Evolutionary conservation across 805 yeast species (phyloP).

Genomic region (Candida mattraensis): DNA sequence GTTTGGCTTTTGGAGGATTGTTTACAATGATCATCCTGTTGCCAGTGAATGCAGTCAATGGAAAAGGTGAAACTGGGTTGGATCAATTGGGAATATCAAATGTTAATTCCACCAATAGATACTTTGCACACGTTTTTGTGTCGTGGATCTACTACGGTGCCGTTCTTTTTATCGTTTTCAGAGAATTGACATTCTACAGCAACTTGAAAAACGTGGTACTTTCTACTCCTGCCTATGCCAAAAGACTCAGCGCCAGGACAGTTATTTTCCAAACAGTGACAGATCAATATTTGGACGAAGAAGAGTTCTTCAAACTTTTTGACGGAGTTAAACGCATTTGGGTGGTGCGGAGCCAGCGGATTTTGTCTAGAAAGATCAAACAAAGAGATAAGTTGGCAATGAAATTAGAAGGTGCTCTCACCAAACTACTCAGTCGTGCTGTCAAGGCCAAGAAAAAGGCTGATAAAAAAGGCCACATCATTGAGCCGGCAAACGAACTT

Average conservation of each 20-base stretch:
- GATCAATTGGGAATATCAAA: conserved; percentile 80
- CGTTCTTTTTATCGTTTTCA: conserved; percentile 69
- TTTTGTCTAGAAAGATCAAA: conserved; percentile 54
- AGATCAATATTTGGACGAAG: conserved; percentile 65
- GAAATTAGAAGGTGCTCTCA: conserved; percentile 68
- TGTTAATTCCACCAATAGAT: conserved; percentile 56
- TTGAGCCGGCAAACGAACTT: conserved; percentile 49
- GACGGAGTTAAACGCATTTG: conserved; percentile 81
- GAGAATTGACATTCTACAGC: conserved; percentile 78
- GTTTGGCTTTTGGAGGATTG: conserved; percentile 55
- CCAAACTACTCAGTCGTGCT: conserved; percentile 56
- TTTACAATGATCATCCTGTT: conserved; percentile 66
- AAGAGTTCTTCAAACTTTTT: conserved; percentile 70
- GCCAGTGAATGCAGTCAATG: conserved; percentile 79
- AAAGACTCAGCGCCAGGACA: conserved; percentile 72
- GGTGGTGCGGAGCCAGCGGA: conserved; percentile 65
- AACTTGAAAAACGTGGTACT: conserved; percentile 75
- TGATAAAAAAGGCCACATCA: conserved; percentile 59
- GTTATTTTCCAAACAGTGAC: conserved; percentile 86
- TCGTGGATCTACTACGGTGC: conserved; percentile 78
- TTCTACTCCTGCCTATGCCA: conserved; percentile 79
- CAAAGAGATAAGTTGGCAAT: conserved; percentile 60
- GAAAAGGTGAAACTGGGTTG: conserved; percentile 62
- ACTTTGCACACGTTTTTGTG: conserved; percentile 82
- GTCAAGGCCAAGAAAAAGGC: conserved; percentile 61